phyloP scores from a whole-genome alignment of 2,329 filamentous ascomycete species.

The Coccinonectria pachysandricola region DNA sequence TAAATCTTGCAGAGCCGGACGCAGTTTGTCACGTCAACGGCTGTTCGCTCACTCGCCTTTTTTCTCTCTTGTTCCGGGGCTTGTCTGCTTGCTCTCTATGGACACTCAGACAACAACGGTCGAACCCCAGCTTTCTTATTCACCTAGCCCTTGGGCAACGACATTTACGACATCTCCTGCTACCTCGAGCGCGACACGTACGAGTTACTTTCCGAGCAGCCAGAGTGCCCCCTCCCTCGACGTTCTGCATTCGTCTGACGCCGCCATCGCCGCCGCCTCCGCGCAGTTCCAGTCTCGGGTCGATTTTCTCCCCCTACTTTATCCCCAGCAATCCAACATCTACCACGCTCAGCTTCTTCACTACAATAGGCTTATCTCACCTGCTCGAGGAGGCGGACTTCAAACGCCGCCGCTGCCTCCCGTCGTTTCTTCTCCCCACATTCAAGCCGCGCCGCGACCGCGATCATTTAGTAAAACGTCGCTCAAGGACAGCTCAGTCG shows the following conservation, averaged over 20 bases:
- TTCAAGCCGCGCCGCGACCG: constrained; percentile 46
- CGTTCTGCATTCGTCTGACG: constrained; percentile 21
- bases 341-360: constrained; percentile 54
- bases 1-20: constrained; percentile 8
- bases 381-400: constrained; percentile 44
- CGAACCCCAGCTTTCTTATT: constrained; percentile 29
- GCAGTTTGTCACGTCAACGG: constrained; percentile 14
- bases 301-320: constrained; percentile 46
- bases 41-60: constrained; percentile 16
- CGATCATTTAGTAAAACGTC: constrained; percentile 51
- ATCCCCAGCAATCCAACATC: constrained; percentile 47
- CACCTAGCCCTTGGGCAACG: constrained; percentile 22
- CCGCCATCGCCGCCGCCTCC: constrained; percentile 18
- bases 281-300: constrained; percentile 32
- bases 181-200: constrained; percentile 15
- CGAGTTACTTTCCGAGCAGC: constrained; percentile 13
- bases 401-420: constrained; percentile 46
- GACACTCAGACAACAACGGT: constrained; percentile 28
- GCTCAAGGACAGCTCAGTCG: constrained; percentile 38
- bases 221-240: constrained; percentile 20
- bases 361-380: constrained; percentile 56
- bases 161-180: constrained; percentile 18
- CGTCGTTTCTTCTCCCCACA: constrained; percentile 43
- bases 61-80: constrained; percentile 16
- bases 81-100: constrained; percentile 27